Base-by-base conservation (phyloP, 1,284 basidiomycete species). In the Trametes versicolor region DNA sequence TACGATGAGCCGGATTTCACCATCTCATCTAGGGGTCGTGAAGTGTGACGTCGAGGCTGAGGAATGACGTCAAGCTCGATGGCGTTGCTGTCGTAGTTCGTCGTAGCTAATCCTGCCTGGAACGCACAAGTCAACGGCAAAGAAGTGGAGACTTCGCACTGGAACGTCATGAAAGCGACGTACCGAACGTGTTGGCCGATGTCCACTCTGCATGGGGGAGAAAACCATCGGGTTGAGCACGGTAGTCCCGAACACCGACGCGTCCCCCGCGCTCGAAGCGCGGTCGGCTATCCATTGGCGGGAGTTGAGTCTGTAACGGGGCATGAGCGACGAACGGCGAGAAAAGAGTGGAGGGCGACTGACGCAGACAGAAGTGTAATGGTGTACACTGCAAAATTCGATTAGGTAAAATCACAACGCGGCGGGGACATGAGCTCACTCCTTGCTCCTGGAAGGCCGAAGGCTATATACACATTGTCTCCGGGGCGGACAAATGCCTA, bases 321-420 rank as follows among this genome's bases (percentile, higher is more conserved):
- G 45, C 4, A 17, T 48, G n/a, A n/a, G n/a, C n/a, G n/a, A n/a
- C n/a, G n/a, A n/a, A n/a, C n/a, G n/a, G n/a, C n/a, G n/a, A n/a
- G n/a, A n/a, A n/a, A n/a, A n/a, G n/a, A n/a, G n/a, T n/a, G n/a
- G n/a, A n/a, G n/a, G n/a, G n/a, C n/a, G 21, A 51, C 58, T 23
- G 25, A 59, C 58, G 58, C 58, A 25, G 49, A 37, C 2, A 59
- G 58, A 21, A 59, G 58, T 2, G 58, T 59, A 13, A 41, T 59
- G 4, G 58, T 25, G 25, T 59, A 59, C 58, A 59, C 58, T 59
- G 27, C 8, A 25, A 8, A 19, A 15, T 7, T 3, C 9, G 23
- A 17, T 5, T 17, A 4, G 34, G n/a, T 9, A 25, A 43, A 12
- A 2, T 37, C 12, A 17, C 21, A 10, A 23, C 5, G 41, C 13